Base-by-base conservation (phyloP, 2,329 filamentous ascomycete species). In the Fusarium albidum region DNA sequence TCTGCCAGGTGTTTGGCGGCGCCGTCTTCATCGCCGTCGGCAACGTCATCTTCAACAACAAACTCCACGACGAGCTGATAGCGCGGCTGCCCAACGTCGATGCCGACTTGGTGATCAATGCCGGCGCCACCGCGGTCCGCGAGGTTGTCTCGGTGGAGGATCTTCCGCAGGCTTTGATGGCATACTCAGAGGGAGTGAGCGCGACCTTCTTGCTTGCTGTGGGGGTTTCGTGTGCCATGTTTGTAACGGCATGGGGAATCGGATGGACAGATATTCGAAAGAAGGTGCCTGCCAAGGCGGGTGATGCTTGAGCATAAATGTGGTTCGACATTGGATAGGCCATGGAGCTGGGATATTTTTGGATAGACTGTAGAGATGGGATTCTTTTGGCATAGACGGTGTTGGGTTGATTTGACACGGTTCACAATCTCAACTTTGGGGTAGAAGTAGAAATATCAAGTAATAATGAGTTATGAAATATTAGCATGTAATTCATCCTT, bases 221-320 rank as follows among this genome's bases (percentile, higher is more conserved):
- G 2, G 74, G 67, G 0, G 44, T 72, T n/a, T 66, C 68, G 3
- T 66, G 55, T 10, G 55, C 44, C 3, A 61, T 65, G 29, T 72
- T 80, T 17, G 18, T 75, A 1, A 64, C 72, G 2, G 65, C 70
- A 1, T 77, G 73, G 61, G 79, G 77, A 0, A 73, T 82, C 61
- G 80, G 79, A 0, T 80, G 76, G 72, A 73, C 72, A 10, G 75
- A 77, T 57, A 69, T 81, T 29, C 73, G 77, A 28, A 74, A 76
- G 59, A 73, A 71, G 58, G 49, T 60, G 6, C 35, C 45, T 26
- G 42, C 25, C 3, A 41, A 47, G 10, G 28, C 41, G 13, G 55
- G 47, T 13, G 61, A 68, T 9, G 65, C 51, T 17, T 68, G 26
- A 63, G 18, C 3, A 9, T 12, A 12, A 21, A 21, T 21, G 12